These are phyloP conservation scores for Alisma plantagoaquatica DNA, from an alignment of 106 monocot genomes.

Conservation along the genomic window DNA sequence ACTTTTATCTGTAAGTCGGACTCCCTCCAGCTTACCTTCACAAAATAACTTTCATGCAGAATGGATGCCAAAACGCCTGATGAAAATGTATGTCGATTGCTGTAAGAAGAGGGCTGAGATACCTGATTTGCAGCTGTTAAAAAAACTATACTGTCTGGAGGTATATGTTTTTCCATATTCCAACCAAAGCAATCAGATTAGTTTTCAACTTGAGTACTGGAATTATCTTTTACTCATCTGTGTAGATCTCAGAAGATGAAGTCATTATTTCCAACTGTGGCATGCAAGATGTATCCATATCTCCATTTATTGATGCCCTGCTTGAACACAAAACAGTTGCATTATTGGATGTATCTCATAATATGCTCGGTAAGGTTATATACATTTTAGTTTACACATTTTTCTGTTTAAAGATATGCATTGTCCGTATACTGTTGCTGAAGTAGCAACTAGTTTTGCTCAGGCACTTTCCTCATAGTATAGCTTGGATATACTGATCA, in stretches of 20 bases:
- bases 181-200: too few species aligned
- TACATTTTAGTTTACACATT: not conserved
- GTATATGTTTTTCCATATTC: constrained; percentile 19
- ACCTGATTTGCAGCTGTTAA: constrained; percentile 55
- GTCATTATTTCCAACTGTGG: constrained; percentile 65
- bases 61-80: constrained; percentile 85
- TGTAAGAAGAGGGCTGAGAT: constrained; percentile 52
- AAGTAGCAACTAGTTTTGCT: too few species aligned
- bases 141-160: constrained; percentile 72
- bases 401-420: not conserved
- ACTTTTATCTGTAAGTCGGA: too few species aligned
- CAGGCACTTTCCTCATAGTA: not conserved
- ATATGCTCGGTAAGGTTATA: constrained; percentile 51
- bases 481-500: not conserved
- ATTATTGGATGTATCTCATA: constrained; percentile 78
- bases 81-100: constrained; percentile 68
- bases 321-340: constrained; percentile 67
- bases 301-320: constrained; percentile 76
- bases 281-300: constrained; percentile 68
- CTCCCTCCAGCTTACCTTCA: not conserved
- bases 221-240: too few species aligned
- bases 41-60: constrained; percentile 21
- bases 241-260: constrained; percentile 97
- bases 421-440: too few species aligned
- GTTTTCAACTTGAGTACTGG: too few species aligned